These are phyloP conservation scores for Starmerella gropengiesseri DNA, from an alignment of 805 yeast genomes.

Conservation along the genomic window DNA sequence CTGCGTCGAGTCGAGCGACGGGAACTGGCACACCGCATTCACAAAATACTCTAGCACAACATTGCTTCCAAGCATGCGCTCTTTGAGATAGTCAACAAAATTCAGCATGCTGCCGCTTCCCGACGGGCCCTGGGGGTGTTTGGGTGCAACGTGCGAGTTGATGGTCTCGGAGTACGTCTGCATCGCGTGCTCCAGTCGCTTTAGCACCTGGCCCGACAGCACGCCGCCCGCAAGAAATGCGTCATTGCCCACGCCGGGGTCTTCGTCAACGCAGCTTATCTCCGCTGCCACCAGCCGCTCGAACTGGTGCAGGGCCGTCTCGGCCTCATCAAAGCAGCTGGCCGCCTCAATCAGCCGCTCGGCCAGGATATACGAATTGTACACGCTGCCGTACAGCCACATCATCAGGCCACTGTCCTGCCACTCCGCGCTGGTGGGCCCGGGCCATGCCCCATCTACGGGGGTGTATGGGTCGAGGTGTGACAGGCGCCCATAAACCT, in stretches of 20 bases:
- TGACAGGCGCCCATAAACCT: background rate
- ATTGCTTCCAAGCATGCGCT: background rate
- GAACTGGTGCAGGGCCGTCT: background rate
- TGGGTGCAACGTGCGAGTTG: background rate
- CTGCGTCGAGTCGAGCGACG: slow-evolving; percentile 3
- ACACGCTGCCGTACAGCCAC: slow-evolving; percentile 1
- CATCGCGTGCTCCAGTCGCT: background rate
- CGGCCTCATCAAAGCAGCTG: background rate
- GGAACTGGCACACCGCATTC: slow-evolving; percentile 4
- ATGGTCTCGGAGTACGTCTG: background rate
- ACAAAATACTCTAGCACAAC: slow-evolving; percentile 2
- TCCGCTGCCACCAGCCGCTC: background rate
- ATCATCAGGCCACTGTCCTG: slow-evolving; percentile 3
- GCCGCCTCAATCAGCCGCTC: background rate
- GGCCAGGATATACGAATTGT: background rate
- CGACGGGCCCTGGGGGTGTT: background rate
- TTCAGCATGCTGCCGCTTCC: slow-evolving; percentile 3
- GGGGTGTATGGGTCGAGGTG: background rate
- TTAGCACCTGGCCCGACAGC: background rate
- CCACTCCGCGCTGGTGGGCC: slow-evolving; percentile 1
- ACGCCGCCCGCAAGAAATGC: too few relatives aligned
- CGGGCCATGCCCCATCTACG: background rate
- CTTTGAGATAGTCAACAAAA: background rate
- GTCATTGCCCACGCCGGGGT: too few relatives aligned
- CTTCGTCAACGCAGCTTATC: background rate